Conservation (phyloP, 164 flowering plant genomes). For the Vitis riparia region DNA sequence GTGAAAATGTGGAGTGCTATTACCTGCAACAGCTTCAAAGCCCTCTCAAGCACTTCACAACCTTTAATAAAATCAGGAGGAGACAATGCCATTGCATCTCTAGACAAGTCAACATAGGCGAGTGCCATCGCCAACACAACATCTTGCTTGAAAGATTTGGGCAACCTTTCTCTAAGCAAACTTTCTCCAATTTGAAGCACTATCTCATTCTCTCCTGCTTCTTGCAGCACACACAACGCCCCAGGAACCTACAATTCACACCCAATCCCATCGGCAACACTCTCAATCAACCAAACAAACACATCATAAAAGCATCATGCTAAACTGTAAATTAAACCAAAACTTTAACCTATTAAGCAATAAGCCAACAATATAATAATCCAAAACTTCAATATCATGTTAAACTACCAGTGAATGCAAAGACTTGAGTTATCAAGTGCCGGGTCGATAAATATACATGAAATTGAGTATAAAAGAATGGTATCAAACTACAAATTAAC, state of each 20-base stretch:
- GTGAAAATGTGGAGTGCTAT: neutral
- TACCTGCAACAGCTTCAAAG: slow-evolving; percentile 91
- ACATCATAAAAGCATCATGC: neutral
- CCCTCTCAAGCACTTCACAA: slow-evolving; percentile 82
- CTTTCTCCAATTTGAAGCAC: slow-evolving; percentile 70
- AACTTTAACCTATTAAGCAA: no score
- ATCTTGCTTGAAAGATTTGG: slow-evolving; percentile 87
- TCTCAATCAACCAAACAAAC: neutral
- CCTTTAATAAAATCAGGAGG: slow-evolving; percentile 80
- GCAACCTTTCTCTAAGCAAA: slow-evolving; percentile 73
- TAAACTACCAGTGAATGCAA: no score
- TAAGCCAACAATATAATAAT: no score
- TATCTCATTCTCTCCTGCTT: slow-evolving; percentile 75
- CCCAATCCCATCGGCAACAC: neutral
- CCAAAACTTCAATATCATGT: no score
- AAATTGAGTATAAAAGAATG: no score
- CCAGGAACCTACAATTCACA: slow-evolving; percentile 69
- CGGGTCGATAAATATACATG: no score
- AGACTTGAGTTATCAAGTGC: no score
- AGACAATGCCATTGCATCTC: slow-evolving; percentile 87
- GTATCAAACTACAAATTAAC: no score
- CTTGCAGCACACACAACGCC: slow-evolving; percentile 84
- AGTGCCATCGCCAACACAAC: slow-evolving; percentile 85
- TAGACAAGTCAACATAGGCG: slow-evolving; percentile 85
- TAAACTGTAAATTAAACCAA: no score